These are phyloP conservation scores for Gaeumannomyces sp. DNA, from an alignment of 2,329 filamentous ascomycete genomes.

Conservation along the genomic window DNA sequence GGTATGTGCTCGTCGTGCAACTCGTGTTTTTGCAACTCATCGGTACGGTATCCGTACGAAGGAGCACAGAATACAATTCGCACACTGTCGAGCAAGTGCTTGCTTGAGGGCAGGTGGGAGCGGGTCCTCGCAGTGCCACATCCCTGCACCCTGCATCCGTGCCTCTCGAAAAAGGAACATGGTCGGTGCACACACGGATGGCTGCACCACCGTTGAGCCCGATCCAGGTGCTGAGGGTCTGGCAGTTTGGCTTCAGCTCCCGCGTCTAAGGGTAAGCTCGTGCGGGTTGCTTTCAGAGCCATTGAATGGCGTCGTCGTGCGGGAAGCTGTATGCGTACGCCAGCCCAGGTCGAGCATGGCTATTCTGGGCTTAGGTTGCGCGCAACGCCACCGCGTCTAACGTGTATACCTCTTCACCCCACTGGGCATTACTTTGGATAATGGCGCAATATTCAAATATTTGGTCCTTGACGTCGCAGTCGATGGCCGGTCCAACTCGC, in stretches of 20 bases:
- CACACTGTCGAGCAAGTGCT: no score
- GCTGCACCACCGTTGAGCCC: neutral
- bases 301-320: neutral
- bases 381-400: neutral
- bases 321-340: neutral
- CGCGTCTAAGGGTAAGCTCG: neutral
- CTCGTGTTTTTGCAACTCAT: no score
- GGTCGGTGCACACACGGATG: neutral
- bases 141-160: neutral
- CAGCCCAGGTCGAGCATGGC: no score
- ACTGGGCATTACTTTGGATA: neutral
- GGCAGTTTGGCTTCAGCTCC: neutral
- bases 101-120: neutral
- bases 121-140: neutral
- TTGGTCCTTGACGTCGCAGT: neutral
- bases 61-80: no score
- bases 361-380: neutral
- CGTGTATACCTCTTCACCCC: neutral
- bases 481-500: neutral
- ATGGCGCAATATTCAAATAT: neutral
- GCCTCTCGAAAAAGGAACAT: neutral
- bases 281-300: no score
- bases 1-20: no score
- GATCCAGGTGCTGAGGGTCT: no score
- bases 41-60: no score